A percentile compares a stretch with the other conserved stretches of the same genome.
phyloP scores from a whole-genome alignment of 1,139 yeast genomes.

The Protomyces inundatus region DNA sequence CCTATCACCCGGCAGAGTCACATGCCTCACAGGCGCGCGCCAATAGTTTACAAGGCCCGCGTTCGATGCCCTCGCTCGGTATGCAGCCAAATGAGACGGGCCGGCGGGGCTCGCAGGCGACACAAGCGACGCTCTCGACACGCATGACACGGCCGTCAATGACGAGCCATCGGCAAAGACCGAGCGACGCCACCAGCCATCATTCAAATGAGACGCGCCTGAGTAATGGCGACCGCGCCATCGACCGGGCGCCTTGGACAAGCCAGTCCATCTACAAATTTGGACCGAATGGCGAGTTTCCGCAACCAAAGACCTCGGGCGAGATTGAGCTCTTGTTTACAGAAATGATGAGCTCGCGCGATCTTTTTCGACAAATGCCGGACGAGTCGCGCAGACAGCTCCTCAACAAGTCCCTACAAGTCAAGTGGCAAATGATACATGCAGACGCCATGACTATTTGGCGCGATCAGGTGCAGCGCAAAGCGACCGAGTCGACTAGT shows the following conservation, averaged over 20 bases:
- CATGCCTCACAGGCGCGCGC: conserved; percentile 22
- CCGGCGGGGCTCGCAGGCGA: not conserved
- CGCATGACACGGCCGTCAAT: not conserved
- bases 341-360: conserved; percentile 69
- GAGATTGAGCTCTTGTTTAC: conserved; percentile 10
- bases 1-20: conserved; percentile 11
- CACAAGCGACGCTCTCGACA: not conserved
- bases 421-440: conserved; percentile 86
- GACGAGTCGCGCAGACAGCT: conserved; percentile 72
- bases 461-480: conserved; percentile 40
- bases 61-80: conserved; percentile 5
- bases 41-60: conserved; percentile 21
- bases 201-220: conserved; percentile 4
- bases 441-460: conserved; percentile 79
- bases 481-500: conserved; percentile 42
- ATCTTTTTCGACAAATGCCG: conserved; percentile 48
- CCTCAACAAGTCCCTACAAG: conserved; percentile 66
- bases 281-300: conserved; percentile 33
- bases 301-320: conserved; percentile 15
- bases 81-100: not conserved
- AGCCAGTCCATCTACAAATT: conserved; percentile 16
- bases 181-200: conserved; percentile 11
- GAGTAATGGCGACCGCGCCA: not conserved
- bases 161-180: conserved; percentile 12
- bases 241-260: conserved; percentile 7